Base-by-base conservation (phyloP, 2,329 filamentous ascomycete genomes). In the Tetracladium maxilliforme region DNA sequence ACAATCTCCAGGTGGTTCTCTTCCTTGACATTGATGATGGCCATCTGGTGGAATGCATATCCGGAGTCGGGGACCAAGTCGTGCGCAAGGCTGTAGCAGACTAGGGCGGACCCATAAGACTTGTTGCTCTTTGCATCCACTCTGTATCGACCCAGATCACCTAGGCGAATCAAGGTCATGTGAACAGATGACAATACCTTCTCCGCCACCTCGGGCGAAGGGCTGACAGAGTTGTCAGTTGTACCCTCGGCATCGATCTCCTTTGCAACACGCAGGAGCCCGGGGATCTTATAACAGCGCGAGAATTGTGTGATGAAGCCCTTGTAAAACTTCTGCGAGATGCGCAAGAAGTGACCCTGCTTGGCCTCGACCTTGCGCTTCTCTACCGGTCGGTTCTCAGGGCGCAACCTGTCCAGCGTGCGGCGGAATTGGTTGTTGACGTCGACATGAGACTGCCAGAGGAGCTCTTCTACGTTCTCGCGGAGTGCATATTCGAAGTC, bases 131-230 rank as follows among this genome's bases (percentile, higher is more conserved):
- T 84, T 31, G 64, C 65, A 43, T 87, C 79, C 27, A 64, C 61
- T 27, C 86, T 75, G 51, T 94, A 98, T 33, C 90, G 73, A 24
- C 81, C 81, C 23, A 98, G 62, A 47, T 98, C 90, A 17, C 90
- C 90, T 7, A 95, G 67, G 36, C 78, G 82, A 31, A 94, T 75
- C 28, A 95, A 61, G 5, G 80, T 83, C 28, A 73, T 69, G 51
- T 93, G 79, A 45, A 81, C 92, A 4, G 82, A 84, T 28, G 62
- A 55, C 20, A 82, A 57, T 29, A 92, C 66, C 19, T 64, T 44
- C 33, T 45, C 43, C 19, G 41, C 32, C 14, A 43, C 19, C 7
- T 42, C 24, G 6, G 33, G 33, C 12, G 39, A 31, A 12, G 43
- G 6, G 30, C 38, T 6, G 42, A 33, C 3, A 40, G 29, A 9